Evolutionary conservation across 306 rosid species (phyloP).

Genomic region (Echinosophora koreensis): DNA sequence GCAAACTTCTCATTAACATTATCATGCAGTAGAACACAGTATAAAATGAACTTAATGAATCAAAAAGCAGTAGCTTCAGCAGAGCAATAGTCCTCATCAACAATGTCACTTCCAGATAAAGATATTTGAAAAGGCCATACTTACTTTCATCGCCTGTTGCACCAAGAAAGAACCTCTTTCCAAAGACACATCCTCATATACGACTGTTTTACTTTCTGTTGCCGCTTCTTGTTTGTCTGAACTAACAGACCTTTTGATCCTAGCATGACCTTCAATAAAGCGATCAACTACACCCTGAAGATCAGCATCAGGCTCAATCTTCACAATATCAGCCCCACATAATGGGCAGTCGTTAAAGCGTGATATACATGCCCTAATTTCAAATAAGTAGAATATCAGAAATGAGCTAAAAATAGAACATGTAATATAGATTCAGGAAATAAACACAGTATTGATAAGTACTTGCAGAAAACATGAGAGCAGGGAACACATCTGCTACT

Average conservation of each 20-base stretch:
- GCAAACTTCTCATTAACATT: constrained; percentile 41
- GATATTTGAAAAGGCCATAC: constrained; percentile 32
- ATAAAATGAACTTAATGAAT: constrained; percentile 20
- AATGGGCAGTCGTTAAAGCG: constrained; percentile 90
- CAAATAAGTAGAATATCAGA: constrained; percentile 31
- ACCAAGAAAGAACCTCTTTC: constrained; percentile 98
- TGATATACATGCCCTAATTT: constrained; percentile 75
- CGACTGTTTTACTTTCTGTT: constrained; percentile 64
- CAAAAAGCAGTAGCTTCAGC: constrained; percentile 18
- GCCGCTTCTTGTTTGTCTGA: constrained; percentile 62
- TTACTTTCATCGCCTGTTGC: constrained; percentile 99
- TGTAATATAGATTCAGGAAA: constrained; percentile 21
- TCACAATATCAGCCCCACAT: constrained; percentile 92
- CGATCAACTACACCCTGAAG: constrained; percentile 88
- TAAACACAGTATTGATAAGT: constrained; percentile 34
- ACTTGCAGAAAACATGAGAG: constrained; percentile 85
- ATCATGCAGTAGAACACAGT: constrained; percentile 32
- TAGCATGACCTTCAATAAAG: constrained; percentile 97
- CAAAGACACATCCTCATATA: constrained; percentile 93
- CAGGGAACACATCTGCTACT: constrained; percentile 86
- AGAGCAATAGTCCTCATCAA: constrained; percentile 23
- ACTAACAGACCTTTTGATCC: constrained; percentile 81
- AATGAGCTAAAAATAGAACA: constrained; percentile 25
- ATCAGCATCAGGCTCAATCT: constrained; percentile 73
- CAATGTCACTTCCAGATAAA: constrained; percentile 16